These are phyloP conservation scores for Lentinus polychrous DNA, from an alignment of 1,284 basidiomycete species.

Conservation along the genomic window DNA sequence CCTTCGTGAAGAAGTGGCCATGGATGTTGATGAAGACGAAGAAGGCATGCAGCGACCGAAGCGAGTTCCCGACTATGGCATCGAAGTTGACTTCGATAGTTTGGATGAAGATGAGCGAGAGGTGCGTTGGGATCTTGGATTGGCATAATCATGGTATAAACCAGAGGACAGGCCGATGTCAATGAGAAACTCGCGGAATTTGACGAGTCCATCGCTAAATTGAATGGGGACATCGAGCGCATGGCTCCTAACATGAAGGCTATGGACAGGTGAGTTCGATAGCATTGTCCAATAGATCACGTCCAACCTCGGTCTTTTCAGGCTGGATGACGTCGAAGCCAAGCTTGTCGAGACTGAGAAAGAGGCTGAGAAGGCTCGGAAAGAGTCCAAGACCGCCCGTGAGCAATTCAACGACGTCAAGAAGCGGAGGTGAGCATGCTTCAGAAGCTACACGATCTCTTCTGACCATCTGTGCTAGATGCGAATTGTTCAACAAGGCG, in stretches of 20 bases:
- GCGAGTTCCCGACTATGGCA: constrained; percentile 76
- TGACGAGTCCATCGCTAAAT: constrained; percentile 69
- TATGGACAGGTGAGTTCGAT: constrained; percentile 61
- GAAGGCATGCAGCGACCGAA: constrained; percentile 73
- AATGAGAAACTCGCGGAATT: constrained; percentile 68
- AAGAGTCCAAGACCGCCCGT: constrained; percentile 82
- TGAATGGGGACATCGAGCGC: constrained; percentile 82
- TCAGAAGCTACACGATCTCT: background rate
- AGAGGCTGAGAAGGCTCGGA: constrained; percentile 72
- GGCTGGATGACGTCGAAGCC: constrained; percentile 88
- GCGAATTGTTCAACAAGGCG: constrained; percentile 91
- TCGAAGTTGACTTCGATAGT: constrained; percentile 82
- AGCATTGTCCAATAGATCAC: background rate
- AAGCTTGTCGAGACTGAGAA: constrained; percentile 69
- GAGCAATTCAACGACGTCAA: constrained; percentile 90
- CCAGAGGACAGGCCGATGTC: constrained; percentile 47
- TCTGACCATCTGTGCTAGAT: constrained; percentile 29
- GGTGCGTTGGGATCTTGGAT: constrained; percentile 31
- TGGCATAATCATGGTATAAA: background rate
- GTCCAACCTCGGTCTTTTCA: constrained; percentile 21
- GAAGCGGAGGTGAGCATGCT: constrained; percentile 56
- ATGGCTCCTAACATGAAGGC: constrained; percentile 98
- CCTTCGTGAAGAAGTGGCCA: constrained; percentile 75
- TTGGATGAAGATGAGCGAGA: constrained; percentile 83
- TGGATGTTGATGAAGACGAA: constrained; percentile 84